Percentiles rank a stretch among this genome's conserved stretches.
phyloP scores from a whole-genome alignment of 306 rosid genomes.

The Cucurbita argyrosperma region DNA sequence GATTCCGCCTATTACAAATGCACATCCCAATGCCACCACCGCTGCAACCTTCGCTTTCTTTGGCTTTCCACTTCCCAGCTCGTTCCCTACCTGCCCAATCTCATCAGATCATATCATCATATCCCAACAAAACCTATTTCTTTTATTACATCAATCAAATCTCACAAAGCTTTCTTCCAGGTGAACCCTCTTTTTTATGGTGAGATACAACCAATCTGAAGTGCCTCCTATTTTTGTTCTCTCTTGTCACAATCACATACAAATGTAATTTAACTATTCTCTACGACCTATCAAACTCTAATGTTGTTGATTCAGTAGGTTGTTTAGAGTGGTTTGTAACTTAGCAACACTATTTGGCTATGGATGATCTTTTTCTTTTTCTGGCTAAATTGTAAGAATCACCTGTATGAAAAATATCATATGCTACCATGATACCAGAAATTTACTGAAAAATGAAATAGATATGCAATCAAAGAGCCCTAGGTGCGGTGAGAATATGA shows the following conservation, averaged over 20 bases:
- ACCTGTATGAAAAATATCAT: not conserved
- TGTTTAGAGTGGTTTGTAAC: too few relatives aligned
- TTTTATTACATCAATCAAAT: too few relatives aligned
- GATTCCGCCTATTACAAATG: constrained; percentile 54
- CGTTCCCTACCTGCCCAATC: constrained; percentile 64
- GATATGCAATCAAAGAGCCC: not conserved
- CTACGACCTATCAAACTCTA: too few relatives aligned
- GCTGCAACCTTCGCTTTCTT: constrained; percentile 87
- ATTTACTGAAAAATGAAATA: not conserved
- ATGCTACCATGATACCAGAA: not conserved
- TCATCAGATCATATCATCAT: not conserved
- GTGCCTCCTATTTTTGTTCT: not conserved
- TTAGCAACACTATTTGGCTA: too few relatives aligned
- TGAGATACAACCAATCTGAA: not conserved
- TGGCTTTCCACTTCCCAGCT: constrained; percentile 88
- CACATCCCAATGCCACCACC: constrained; percentile 72
- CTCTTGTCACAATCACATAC: not conserved
- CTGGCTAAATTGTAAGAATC: not conserved
- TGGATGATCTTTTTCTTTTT: too few relatives aligned
- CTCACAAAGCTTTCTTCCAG: not conserved
- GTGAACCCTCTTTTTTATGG: not conserved
- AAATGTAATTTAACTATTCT: not conserved
- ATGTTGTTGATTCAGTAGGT: too few relatives aligned
- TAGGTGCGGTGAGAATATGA: not conserved
- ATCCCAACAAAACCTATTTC: too few relatives aligned